Evolutionary conservation across 352 stramenopile genomes (phyloP).

Genomic region (Phytophthora ohioensis): DNA sequence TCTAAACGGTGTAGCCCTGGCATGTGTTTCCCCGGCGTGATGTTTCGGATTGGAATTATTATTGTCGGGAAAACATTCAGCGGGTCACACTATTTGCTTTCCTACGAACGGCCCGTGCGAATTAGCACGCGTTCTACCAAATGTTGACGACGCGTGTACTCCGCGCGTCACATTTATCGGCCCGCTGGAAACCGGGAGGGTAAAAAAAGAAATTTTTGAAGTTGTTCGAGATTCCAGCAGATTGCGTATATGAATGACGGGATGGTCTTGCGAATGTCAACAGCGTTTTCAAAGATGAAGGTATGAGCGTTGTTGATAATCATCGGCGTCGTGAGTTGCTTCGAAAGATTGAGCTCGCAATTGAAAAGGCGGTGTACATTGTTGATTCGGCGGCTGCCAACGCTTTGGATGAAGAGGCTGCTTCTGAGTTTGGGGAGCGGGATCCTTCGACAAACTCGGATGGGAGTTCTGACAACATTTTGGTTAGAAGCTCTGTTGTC

Average conservation of each 20-base stretch:
- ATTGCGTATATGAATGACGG: conserved; percentile 17
- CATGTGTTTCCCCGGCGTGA: not conserved
- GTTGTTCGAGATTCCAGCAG: conserved; percentile 5
- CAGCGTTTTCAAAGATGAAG: conserved; percentile 14
- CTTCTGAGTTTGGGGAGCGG: not conserved
- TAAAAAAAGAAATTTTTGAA: conserved; percentile 11
- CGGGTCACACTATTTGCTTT: conserved; percentile 25
- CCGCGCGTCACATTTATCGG: conserved; percentile 29
- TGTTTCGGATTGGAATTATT: conserved; percentile 19
- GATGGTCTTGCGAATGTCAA: conserved; percentile 4
- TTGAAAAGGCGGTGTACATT: not conserved
- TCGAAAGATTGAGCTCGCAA: not conserved
- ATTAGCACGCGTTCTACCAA: conserved; percentile 8
- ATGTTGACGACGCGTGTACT: not conserved
- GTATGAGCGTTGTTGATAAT: conserved; percentile 9
- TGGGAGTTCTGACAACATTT: not conserved
- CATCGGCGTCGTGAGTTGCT: not conserved
- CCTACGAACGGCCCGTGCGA: conserved; percentile 9
- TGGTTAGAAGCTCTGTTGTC: conserved; percentile 1
- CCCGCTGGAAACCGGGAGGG: conserved; percentile 7
- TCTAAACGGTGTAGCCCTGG: conserved; percentile 11
- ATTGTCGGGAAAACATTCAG: conserved; percentile 23
- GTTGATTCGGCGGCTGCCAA: not conserved
- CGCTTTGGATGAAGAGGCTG: not conserved
- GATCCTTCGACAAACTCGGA: not conserved